Conservation (phyloP, 2,329 filamentous ascomycete genomes). For the Paracamarosporium sp. region DNA sequence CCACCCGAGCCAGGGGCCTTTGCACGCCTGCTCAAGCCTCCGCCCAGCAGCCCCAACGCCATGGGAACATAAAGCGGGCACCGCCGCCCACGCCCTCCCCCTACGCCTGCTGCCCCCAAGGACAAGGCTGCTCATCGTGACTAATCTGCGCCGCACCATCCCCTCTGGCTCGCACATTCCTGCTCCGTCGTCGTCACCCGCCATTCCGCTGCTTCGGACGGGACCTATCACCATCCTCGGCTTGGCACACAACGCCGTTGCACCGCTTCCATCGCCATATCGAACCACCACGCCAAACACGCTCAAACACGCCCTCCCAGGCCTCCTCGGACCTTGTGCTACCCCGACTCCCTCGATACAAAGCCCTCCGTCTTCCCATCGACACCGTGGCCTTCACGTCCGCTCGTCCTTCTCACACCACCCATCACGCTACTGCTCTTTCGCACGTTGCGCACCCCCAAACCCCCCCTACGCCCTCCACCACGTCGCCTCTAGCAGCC, state of each 20-base stretch:
- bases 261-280: slow-evolving; percentile 18
- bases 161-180: slow-evolving; percentile 6
- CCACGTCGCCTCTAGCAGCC: slow-evolving; percentile 27
- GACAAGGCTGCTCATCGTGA: slow-evolving; percentile 30
- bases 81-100: slow-evolving; percentile 5
- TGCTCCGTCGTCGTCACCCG: background rate
- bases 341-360: slow-evolving; percentile 8
- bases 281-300: slow-evolving; percentile 28
- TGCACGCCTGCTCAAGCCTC: slow-evolving; percentile 31
- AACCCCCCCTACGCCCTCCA: slow-evolving; percentile 21
- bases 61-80: slow-evolving; percentile 28
- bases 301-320: slow-evolving; percentile 14
- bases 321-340: slow-evolving; percentile 9
- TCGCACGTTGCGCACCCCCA: background rate
- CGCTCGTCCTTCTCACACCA: slow-evolving; percentile 26
- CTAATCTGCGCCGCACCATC: background rate
- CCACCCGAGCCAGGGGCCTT: slow-evolving; percentile 28
- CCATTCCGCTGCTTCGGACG: slow-evolving; percentile 15
- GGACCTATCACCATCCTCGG: slow-evolving; percentile 31
- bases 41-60: slow-evolving; percentile 39
- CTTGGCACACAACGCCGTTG: slow-evolving; percentile 33
- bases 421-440: slow-evolving; percentile 24
- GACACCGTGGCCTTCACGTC: slow-evolving; percentile 28
- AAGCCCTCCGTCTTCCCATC: background rate
- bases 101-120: slow-evolving; percentile 10